phyloP scores from a whole-genome alignment of 331 rosid species.

The Prunus yedoensis region DNA sequence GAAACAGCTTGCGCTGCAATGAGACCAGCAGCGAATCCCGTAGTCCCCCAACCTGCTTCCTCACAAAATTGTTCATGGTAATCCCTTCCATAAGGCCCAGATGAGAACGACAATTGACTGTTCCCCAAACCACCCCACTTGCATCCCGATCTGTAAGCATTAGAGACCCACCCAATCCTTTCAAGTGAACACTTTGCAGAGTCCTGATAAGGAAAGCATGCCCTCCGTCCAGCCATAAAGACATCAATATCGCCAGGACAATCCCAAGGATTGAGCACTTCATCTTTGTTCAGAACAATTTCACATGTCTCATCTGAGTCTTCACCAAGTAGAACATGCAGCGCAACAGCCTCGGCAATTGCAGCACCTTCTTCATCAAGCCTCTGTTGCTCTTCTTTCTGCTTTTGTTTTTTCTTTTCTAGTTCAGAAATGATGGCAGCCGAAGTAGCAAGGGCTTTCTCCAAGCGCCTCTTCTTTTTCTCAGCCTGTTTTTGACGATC shows the following conservation, averaged over 20 bases:
- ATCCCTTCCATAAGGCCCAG: conserved; percentile 41
- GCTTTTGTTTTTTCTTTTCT: conserved; percentile 84
- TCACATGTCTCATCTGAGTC: conserved; percentile 66
- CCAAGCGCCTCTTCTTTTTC: conserved; percentile 91
- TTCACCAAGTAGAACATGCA: conserved; percentile 78
- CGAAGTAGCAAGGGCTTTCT: conserved; percentile 90
- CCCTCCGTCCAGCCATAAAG: conserved; percentile 53
- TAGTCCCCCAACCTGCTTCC: conserved; percentile 47
- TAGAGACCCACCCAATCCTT: conserved; percentile 53
- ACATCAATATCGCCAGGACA: conserved; percentile 44
- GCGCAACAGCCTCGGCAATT: conserved; percentile 93
- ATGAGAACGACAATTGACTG: conserved; percentile 51
- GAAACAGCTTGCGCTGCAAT: conserved; percentile 91
- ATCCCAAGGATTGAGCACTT: conserved; percentile 53
- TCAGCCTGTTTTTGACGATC: conserved; percentile 94
- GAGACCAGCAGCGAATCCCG: conserved; percentile 70
- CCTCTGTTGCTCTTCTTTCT: conserved; percentile 87
- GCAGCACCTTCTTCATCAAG: conserved; percentile 98
- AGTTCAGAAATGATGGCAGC: conserved; percentile 96
- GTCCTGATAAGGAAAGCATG: conserved; percentile 51
- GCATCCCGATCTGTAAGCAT: conserved; percentile 43
- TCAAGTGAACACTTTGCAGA: conserved; percentile 55
- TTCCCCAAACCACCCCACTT: conserved; percentile 44
- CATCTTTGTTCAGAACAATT: conserved; percentile 48
- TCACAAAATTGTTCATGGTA: conserved; percentile 33